A percentile compares a stretch with the other conserved stretches of the same genome.
phyloP scores from a whole-genome alignment of 176 grass and related monocot species.

The Paspalum vaginatum region DNA sequence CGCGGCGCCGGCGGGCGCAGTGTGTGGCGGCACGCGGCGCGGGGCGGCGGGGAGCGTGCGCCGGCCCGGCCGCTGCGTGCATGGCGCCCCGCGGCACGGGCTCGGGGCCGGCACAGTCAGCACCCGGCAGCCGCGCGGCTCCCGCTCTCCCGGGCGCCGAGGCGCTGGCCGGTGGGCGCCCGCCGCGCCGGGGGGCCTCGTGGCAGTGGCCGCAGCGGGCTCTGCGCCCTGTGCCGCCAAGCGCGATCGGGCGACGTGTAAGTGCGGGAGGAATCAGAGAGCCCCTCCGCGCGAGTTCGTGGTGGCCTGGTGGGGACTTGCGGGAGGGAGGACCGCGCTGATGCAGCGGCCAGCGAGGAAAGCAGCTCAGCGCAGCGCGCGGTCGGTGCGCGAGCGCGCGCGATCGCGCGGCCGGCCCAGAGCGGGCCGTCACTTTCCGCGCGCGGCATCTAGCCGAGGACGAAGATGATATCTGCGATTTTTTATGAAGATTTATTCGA shows the following conservation, averaged over 20 bases:
- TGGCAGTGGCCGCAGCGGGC: slow-evolving; percentile 17
- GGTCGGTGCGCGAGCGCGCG: too few species aligned
- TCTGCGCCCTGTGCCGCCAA: not conserved
- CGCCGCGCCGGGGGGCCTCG: not conserved
- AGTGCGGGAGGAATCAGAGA: not conserved
- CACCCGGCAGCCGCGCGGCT: not conserved
- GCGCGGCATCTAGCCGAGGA: not conserved
- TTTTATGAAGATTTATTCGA: slow-evolving; percentile 4
- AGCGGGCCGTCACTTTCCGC: slow-evolving; percentile 8
- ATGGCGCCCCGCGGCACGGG: slow-evolving; percentile 28
- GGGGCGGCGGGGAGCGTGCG: slow-evolving; percentile 40
- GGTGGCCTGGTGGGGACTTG: not conserved
- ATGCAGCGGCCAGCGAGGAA: too few species aligned
- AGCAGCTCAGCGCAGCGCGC: too few species aligned
- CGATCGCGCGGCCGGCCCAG: too few species aligned
- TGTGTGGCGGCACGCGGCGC: slow-evolving; percentile 53
- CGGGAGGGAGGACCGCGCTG: too few species aligned
- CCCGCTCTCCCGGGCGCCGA: not conserved
- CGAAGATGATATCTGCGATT: not conserved
- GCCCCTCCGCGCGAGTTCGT: not conserved
- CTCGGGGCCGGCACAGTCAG: not conserved
- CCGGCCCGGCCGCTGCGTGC: slow-evolving; percentile 40
- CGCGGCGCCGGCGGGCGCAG: slow-evolving; percentile 18
- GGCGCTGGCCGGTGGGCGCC: slow-evolving; percentile 40
- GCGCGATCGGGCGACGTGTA: slow-evolving; percentile 23